Evolutionary conservation across 371 early-diverging fungal species (phyloP), one percentile per base, ranked within the genome.

Genomic region (Mortierella sp.): DNA sequence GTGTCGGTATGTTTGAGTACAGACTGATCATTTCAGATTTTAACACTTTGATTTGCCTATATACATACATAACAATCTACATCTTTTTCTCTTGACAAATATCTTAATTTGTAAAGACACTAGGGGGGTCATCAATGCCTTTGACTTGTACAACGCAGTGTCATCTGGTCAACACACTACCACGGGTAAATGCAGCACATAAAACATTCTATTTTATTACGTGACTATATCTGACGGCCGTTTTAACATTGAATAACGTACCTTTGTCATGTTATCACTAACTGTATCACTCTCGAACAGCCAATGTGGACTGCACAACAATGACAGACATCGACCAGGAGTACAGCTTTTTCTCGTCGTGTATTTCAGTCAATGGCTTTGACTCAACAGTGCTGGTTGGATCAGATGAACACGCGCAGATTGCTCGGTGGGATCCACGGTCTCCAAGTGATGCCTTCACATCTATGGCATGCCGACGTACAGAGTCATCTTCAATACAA

Each of bases 341-440:
- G 1, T 51, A 40, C 17, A 29, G 26, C 19, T 72, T 65, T 28
- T 49, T 43, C 17, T 54, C 68, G 1, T 56, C 68, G 28, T 57
- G 65, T 23, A 68, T 78, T 15, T 68, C 78, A 1, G 55, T 72
- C 35, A 68, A 72, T 51, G 53, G 40, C 2, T 51, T 34, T 22
- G 78, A 78, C 8, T 56, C 64, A 3, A 68, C 68, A 1, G 62
- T 79, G 2, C 61, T 79, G 10, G 67, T 67, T 6, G 70, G 67
- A 29, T 79, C 80, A 5, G 42, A 35, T 19, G 64, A 62, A 15
- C 56, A 60, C 32, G 66, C 71, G 0, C 80, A 74, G 10, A 58
- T 74, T n/a, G 75, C 74, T 7, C 66, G 58, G 13, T 79, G 74
- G 70, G 80, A 79, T 29, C 45, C 64, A 9, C 60, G 77, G 4